Conservation (phyloP, 257 asterid genomes). For the Euphrasia confusa region DNA sequence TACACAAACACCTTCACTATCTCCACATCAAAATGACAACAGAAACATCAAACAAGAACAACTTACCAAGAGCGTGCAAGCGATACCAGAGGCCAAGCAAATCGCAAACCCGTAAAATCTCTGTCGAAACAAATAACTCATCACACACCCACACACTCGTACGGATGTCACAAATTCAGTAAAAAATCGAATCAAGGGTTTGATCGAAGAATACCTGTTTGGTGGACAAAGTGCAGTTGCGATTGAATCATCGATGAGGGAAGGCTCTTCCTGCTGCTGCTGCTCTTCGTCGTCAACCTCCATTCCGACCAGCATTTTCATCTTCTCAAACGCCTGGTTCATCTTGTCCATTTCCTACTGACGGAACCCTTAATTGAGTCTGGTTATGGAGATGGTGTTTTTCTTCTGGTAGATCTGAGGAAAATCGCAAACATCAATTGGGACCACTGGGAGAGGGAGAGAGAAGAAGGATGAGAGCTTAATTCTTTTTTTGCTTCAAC, state of each 20-base stretch:
- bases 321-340: constrained; percentile 84
- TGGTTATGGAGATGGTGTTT: neutral
- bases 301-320: constrained; percentile 98
- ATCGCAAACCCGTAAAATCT: constrained; percentile 83
- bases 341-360: constrained; percentile 62
- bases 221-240: constrained; percentile 85
- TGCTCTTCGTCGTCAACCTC: constrained; percentile 80
- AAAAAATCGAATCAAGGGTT: neutral
- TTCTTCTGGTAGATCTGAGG: constrained; percentile 28
- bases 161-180: constrained; percentile 13
- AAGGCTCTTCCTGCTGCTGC: constrained; percentile 47
- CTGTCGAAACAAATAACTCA: constrained; percentile 36
- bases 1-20: constrained; percentile 12
- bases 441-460: constrained; percentile 11
- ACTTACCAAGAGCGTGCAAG: constrained; percentile 87
- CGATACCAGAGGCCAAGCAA: constrained; percentile 84
- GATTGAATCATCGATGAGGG: constrained; percentile 79
- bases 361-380: neutral
- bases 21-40: neutral
- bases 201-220: constrained; percentile 57
- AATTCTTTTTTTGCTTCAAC: constrained; percentile 22
- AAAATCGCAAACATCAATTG: constrained; percentile 12
- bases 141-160: constrained; percentile 3
- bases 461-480: constrained; percentile 1
- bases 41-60: neutral